Evolutionary conservation across 2,329 filamentous ascomycete species (phyloP).

Genomic region (Waltergamsia citrina): DNA sequence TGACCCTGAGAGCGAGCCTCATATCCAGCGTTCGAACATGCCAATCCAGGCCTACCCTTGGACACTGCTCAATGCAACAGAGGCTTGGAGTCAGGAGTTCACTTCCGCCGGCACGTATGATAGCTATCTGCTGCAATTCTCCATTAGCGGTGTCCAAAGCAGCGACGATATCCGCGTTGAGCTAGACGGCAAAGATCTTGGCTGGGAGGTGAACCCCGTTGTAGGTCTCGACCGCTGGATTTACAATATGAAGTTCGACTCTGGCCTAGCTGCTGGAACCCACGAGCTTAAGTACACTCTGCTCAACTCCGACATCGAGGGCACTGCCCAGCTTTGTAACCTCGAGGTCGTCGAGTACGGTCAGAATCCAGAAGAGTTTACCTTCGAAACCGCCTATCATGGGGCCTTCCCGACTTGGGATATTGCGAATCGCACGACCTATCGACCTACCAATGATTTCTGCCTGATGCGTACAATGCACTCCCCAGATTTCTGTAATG

Average conservation of each 20-base stretch:
- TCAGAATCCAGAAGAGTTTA: constrained; percentile 10
- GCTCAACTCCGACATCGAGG: constrained; percentile 14
- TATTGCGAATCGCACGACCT: constrained; percentile 13
- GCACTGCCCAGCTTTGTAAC: constrained; percentile 18
- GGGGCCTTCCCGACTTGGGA: constrained; percentile 17
- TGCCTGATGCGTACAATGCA: constrained; percentile 18
- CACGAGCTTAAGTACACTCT: constrained; percentile 15
- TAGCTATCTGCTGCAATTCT: constrained; percentile 16
- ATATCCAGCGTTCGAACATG: constrained; percentile 17
- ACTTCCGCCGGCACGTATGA: constrained; percentile 16
- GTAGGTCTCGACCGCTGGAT: constrained; percentile 18
- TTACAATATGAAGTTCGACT: constrained; percentile 16
- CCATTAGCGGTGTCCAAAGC: constrained; percentile 15
- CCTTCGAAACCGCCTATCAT: constrained; percentile 11
- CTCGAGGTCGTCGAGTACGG: constrained; percentile 18
- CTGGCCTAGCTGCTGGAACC: constrained; percentile 11
- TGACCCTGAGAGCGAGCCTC: constrained; percentile 12
- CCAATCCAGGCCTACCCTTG: constrained; percentile 20
- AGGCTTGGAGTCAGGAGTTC: constrained; percentile 14
- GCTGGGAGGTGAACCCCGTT: constrained; percentile 16
- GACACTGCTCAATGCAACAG: constrained; percentile 16
- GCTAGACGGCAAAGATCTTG: constrained; percentile 16
- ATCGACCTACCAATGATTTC: constrained; percentile 17
- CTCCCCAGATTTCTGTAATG: constrained; percentile 16
- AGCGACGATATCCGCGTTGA: constrained; percentile 16